A percentile compares a stretch with the other conserved stretches of the same genome.
These are phyloP conservation scores for Mallotus nudiflorus DNA, from an alignment of 345 rosid species.

Conservation along the genomic window DNA sequence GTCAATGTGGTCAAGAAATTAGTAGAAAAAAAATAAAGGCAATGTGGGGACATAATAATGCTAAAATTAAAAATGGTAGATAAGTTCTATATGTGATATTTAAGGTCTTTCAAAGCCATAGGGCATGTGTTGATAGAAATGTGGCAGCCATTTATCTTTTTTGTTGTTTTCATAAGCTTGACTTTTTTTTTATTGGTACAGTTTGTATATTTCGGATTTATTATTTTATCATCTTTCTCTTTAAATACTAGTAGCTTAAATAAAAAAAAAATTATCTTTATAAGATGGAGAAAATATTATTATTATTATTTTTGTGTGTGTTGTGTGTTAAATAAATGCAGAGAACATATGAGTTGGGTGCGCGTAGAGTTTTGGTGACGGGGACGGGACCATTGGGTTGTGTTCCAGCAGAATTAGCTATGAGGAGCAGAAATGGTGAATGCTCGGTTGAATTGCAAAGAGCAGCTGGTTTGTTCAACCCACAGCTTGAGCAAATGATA, in stretches of 20 bases:
- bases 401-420: slow-evolving; percentile 68
- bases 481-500: slow-evolving; percentile 56
- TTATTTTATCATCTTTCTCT: too few relatives aligned
- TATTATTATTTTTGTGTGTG: too few relatives aligned
- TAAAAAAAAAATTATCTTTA: too few relatives aligned
- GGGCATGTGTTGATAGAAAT: too few relatives aligned
- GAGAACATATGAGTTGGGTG: slow-evolving; percentile 68
- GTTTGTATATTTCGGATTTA: slow-evolving; percentile 1
- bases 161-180: too few relatives aligned
- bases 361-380: slow-evolving; percentile 75
- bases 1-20: neutral
- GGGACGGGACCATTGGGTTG: slow-evolving; percentile 91
- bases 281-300: too few relatives aligned
- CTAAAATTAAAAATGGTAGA: neutral
- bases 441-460: slow-evolving; percentile 54
- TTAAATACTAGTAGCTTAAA: too few relatives aligned
- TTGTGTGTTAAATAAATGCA: slow-evolving; percentile 11
- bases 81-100: neutral
- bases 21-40: neutral
- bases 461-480: slow-evolving; percentile 66
- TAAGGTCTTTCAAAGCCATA: neutral
- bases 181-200: neutral
- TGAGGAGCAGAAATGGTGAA: slow-evolving; percentile 53
- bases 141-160: too few relatives aligned
- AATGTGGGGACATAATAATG: slow-evolving; percentile 1